phyloP scores from a whole-genome alignment of 495 filamentous ascomycete genomes.

The Alectoria sarmentosa region DNA sequence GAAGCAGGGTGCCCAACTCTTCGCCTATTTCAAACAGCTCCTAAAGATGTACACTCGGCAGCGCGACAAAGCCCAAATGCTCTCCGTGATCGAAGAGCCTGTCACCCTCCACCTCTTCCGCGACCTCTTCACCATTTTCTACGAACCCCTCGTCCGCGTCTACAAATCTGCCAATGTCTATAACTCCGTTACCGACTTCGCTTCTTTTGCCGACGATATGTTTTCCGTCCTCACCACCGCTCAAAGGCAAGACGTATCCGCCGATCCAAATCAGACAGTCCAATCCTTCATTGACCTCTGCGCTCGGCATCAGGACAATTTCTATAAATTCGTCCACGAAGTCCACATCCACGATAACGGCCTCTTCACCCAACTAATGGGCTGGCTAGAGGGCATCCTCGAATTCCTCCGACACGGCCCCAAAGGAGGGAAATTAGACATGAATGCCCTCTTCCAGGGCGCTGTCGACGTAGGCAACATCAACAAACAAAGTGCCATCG shows the following conservation, averaged over 20 bases:
- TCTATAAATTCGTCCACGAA: slow-evolving; percentile 98
- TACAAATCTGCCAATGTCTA: slow-evolving; percentile 99
- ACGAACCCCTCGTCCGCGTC: slow-evolving; percentile 90
- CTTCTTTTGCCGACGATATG: slow-evolving; percentile 83
- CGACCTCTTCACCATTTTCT: slow-evolving; percentile 97
- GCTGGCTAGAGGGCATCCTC: slow-evolving; percentile 94
- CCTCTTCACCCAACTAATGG: slow-evolving; percentile 91
- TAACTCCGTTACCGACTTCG: slow-evolving; percentile 92
- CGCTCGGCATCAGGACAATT: slow-evolving; percentile 87
- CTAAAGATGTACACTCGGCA: slow-evolving; percentile 88
- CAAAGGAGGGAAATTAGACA: slow-evolving; percentile 69
- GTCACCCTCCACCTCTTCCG: slow-evolving; percentile 88
- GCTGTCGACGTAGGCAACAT: slow-evolving; percentile 60
- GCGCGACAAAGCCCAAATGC: slow-evolving; percentile 95
- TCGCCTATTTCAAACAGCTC: slow-evolving; percentile 89
- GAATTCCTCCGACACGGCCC: slow-evolving; percentile 88
- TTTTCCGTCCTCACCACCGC: slow-evolving; percentile 83
- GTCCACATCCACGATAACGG: slow-evolving; percentile 98
- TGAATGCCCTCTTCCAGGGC: slow-evolving; percentile 84
- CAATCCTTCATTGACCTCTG: slow-evolving; percentile 97
- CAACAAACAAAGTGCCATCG: slow-evolving; percentile 62
- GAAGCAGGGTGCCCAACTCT: slow-evolving; percentile 79
- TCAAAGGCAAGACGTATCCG: slow-evolving; percentile 83
- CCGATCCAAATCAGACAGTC: slow-evolving; percentile 98
- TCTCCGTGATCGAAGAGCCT: slow-evolving; percentile 89